Evolutionary conservation across 352 stramenopile species (phyloP).

Genomic region (Pilasporangium apinafurcum): DNA sequence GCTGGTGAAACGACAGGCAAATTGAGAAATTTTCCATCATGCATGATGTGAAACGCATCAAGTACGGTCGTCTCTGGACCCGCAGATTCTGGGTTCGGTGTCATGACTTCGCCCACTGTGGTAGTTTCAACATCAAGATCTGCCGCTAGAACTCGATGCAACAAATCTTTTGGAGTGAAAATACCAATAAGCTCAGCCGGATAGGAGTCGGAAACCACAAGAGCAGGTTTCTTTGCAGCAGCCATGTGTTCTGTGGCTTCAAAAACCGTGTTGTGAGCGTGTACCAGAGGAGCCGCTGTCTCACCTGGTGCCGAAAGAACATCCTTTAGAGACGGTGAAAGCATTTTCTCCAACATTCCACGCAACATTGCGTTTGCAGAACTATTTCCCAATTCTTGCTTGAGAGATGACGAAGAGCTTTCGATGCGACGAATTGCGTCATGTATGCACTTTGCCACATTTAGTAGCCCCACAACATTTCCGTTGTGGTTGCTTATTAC

Average conservation of each 20-base stretch:
- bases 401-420: constrained; percentile 65
- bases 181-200: constrained; percentile 89
- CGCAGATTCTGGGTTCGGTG: constrained; percentile 92
- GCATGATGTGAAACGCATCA: constrained; percentile 98
- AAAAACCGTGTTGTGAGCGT: constrained; percentile 57
- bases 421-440: constrained; percentile 98
- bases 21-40: constrained; percentile 97
- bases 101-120: constrained; percentile 92
- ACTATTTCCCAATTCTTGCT: constrained; percentile 70
- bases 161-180: constrained; percentile 97
- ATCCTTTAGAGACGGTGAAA: constrained; percentile 77
- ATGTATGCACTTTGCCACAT: constrained; percentile 98
- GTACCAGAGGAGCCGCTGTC: constrained; percentile 67
- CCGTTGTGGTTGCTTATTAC: constrained; percentile 83
- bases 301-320: constrained; percentile 58
- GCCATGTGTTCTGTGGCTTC: constrained; percentile 77
- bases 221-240: constrained; percentile 63
- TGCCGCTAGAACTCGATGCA: constrained; percentile 92
- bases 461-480: constrained; percentile 92
- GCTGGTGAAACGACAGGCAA: constrained; percentile 89
- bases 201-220: constrained; percentile 67
- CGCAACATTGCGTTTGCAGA: constrained; percentile 53
- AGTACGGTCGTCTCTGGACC: constrained; percentile 91
- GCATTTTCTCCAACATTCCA: constrained; percentile 84
- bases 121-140: constrained; percentile 86